Percentiles rank a stretch among this genome's conserved stretches.
Evolutionary conservation across 805 yeast genomes (phyloP).

Genomic region (Metschnikowia cubensis): DNA sequence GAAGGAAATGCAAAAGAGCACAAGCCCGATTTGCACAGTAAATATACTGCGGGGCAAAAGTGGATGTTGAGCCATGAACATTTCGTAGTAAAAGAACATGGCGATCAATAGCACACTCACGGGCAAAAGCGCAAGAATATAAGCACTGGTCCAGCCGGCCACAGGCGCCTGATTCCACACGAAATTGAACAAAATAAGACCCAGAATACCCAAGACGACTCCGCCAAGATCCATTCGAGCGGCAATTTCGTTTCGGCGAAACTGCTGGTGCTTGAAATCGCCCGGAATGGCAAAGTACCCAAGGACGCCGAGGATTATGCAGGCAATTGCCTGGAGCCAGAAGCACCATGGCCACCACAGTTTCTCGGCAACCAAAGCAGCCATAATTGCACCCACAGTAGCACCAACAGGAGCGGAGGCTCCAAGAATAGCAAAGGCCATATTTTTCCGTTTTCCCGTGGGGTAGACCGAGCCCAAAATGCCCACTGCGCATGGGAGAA

Average conservation of each 20-base stretch:
- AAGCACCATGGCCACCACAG: conserved; percentile 62
- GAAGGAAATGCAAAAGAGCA: conserved; percentile 47
- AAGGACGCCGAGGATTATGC: conserved; percentile 27
- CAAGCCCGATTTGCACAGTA: conserved; percentile 42
- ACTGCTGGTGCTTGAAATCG: conserved; percentile 12
- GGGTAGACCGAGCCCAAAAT: conserved; percentile 44
- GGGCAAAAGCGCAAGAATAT: conserved; percentile 53
- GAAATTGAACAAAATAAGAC: conserved; percentile 60
- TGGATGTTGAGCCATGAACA: conserved; percentile 44
- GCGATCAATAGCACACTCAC: conserved; percentile 42
- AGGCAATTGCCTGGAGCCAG: conserved; percentile 44
- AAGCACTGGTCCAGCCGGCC: conserved; percentile 61
- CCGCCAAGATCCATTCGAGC: conserved; percentile 34
- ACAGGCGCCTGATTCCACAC: conserved; percentile 75
- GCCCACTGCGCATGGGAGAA: conserved; percentile 60
- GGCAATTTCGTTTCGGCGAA: conserved; percentile 11
- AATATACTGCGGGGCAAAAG: conserved; percentile 51
- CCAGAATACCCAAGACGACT: conserved; percentile 52
- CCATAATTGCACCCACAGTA: conserved; percentile 49
- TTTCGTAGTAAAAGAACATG: conserved; percentile 49
- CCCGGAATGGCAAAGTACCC: conserved; percentile 40
- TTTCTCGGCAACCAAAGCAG: conserved; percentile 43
- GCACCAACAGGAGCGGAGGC: conserved; percentile 64
- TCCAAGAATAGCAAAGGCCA: conserved; percentile 54
- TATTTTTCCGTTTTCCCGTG: conserved; percentile 45